Evolutionary conservation across 2,329 filamentous ascomycete genomes (phyloP).

Genomic region (Emmonsia crescens): DNA sequence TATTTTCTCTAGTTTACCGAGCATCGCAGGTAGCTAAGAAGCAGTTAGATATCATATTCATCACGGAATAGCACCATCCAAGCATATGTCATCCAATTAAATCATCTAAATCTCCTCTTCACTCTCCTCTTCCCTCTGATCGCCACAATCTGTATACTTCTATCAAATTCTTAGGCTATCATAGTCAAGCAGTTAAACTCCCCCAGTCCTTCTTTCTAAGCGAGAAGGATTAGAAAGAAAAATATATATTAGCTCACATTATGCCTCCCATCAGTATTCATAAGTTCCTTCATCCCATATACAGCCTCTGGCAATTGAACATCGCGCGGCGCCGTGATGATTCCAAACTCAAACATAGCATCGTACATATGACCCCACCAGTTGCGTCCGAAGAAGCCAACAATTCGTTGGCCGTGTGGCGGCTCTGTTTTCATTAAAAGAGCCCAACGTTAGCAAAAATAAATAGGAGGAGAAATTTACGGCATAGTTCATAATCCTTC

Average conservation of each 20-base stretch:
- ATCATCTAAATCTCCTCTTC: background rate
- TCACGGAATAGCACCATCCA: background rate
- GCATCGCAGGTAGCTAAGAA: background rate
- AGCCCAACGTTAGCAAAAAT: background rate
- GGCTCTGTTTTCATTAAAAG: conserved; percentile 13
- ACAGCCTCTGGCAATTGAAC: conserved; percentile 29
- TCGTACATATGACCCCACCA: conserved; percentile 12
- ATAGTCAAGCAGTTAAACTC: background rate
- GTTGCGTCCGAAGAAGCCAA: conserved; percentile 39
- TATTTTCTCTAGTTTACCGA: background rate
- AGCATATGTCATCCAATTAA: background rate
- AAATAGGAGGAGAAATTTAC: background rate
- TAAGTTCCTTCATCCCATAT: conserved; percentile 35
- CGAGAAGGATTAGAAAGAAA: background rate
- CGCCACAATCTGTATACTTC: background rate
- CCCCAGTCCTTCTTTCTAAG: background rate
- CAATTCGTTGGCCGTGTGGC: conserved; percentile 28
- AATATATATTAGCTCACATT: background rate
- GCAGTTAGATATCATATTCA: background rate
- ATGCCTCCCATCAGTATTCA: conserved; percentile 1
- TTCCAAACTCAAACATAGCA: conserved; percentile 35
- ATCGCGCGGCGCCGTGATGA: conserved; percentile 35
- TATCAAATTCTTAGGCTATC: background rate
- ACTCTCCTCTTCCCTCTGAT: background rate
- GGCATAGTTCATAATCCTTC: background rate